phyloP scores from a whole-genome alignment of 768 basidiomycete genomes.

The Suillus tomentosus region DNA sequence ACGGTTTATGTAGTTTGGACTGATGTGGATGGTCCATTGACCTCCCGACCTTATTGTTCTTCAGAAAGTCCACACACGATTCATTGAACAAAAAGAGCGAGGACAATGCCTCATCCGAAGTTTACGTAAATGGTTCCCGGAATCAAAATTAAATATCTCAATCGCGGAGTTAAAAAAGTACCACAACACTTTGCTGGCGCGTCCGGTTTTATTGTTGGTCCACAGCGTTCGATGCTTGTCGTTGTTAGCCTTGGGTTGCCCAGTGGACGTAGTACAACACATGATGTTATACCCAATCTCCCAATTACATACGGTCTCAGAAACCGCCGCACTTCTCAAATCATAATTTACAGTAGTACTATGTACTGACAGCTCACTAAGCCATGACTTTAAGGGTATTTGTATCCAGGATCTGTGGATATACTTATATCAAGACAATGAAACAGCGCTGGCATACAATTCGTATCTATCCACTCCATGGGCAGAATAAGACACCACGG shows the following conservation, averaged over 20 bases:
- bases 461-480: neutral
- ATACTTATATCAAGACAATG: neutral
- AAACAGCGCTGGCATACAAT: neutral
- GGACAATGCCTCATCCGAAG: constrained; percentile 10
- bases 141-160: constrained; percentile 8
- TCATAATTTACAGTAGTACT: neutral
- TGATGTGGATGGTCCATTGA: constrained; percentile 17
- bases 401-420: neutral
- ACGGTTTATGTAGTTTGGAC: constrained; percentile 26
- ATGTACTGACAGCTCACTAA: neutral
- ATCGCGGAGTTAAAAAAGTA: constrained; percentile 15
- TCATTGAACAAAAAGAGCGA: constrained; percentile 12
- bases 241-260: neutral
- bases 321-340: neutral
- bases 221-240: neutral
- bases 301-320: neutral
- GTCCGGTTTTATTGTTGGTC: neutral
- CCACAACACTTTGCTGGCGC: neutral
- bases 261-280: constrained; percentile 6
- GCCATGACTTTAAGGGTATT: neutral
- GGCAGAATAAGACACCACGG: constrained; percentile 4
- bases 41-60: constrained; percentile 33
- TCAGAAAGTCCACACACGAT: constrained; percentile 11
- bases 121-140: constrained; percentile 16
- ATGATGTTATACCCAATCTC: neutral